A percentile compares a stretch with the other conserved stretches of the same genome.
Evolutionary conservation across 2,329 filamentous ascomycete genomes (phyloP).

Genomic region (Lanzia echinophila): DNA sequence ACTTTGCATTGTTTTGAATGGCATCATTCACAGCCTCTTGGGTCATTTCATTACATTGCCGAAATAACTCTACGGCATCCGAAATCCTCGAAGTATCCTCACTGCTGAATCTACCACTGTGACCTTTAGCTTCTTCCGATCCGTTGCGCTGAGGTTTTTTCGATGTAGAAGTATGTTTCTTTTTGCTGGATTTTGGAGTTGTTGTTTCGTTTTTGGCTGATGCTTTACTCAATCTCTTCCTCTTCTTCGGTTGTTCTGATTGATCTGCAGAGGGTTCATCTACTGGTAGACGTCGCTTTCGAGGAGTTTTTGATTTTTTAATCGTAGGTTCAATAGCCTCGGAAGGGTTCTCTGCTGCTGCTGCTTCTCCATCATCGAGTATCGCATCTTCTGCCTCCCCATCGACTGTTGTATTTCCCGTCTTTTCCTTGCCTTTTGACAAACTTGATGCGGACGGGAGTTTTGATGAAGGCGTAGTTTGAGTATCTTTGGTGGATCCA

Average conservation of each 20-base stretch:
- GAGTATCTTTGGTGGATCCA: not conserved
- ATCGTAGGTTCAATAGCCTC: no score
- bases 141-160: not conserved
- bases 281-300: slow-evolving; percentile 10
- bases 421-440: no score
- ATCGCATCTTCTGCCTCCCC: no score
- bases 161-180: not conserved
- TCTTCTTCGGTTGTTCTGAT: not conserved
- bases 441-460: no score
- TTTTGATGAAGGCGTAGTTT: not conserved
- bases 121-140: not conserved
- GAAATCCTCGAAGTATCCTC: slow-evolving; percentile 3
- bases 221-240: not conserved
- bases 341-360: no score
- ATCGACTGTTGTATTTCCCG: no score
- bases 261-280: not conserved
- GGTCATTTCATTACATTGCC: slow-evolving; percentile 37
- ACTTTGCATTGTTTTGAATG: slow-evolving; percentile 30
- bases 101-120: not conserved
- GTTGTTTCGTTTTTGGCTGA: not conserved
- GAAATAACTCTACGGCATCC: slow-evolving; percentile 36
- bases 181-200: not conserved
- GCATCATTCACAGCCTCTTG: slow-evolving; percentile 43
- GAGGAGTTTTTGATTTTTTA: not conserved
- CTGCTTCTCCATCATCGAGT: no score